These are phyloP conservation scores for Magnolia changhungtana DNA, from an alignment of 164 flowering plant species.

Conservation along the genomic window DNA sequence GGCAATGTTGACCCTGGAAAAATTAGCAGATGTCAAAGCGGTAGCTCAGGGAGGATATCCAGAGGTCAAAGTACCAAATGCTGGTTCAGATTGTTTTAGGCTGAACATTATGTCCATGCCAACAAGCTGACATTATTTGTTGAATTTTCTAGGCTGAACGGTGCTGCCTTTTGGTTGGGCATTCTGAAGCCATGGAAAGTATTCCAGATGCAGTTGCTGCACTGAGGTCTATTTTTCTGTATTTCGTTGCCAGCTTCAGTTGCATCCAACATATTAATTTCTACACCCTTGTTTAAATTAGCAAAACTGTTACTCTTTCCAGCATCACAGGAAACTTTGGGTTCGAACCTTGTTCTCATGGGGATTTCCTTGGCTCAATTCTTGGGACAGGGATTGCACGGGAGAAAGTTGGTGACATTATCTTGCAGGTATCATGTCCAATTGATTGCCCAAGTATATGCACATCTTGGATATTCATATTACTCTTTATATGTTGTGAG, in stretches of 20 bases:
- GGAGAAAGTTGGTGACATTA: constrained; percentile 86
- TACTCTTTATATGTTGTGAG: background rate
- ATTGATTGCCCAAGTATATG: background rate
- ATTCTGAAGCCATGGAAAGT: constrained; percentile 50
- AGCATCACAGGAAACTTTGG: constrained; percentile 86
- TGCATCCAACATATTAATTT: background rate
- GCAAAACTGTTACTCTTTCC: constrained; percentile 18
- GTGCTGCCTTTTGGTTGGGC: constrained; percentile 84
- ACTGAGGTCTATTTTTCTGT: constrained; percentile 41
- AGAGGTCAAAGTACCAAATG: constrained; percentile 41
- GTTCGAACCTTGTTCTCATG: constrained; percentile 86
- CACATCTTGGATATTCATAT: background rate
- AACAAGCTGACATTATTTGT: background rate
- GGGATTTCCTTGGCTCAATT: constrained; percentile 91
- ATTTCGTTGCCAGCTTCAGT: background rate
- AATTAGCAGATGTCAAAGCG: constrained; percentile 63
- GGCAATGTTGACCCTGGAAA: constrained; percentile 59
- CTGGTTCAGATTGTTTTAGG: background rate
- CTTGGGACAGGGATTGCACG: constrained; percentile 90
- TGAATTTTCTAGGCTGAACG: constrained; percentile 73
- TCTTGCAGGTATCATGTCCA: constrained; percentile 60
- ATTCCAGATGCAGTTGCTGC: constrained; percentile 77
- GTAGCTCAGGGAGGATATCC: constrained; percentile 88
- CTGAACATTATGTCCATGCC: background rate
- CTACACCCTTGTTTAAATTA: background rate